Evolutionary conservation across 164 flowering plant species (phyloP).

Genomic region (Houttuynia cordata): DNA sequence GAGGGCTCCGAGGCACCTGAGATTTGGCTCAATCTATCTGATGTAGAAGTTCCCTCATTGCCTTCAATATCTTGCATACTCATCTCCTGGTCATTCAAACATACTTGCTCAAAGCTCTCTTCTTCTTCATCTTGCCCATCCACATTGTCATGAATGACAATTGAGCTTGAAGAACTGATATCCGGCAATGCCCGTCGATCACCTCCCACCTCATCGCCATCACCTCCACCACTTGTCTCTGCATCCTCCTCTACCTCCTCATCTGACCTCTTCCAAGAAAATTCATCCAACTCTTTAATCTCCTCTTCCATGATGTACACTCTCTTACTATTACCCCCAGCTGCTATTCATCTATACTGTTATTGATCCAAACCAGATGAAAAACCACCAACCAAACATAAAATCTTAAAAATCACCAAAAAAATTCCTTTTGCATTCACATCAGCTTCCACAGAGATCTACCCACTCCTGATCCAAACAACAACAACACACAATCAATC

Average conservation of each 20-base stretch:
- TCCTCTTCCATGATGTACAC: conserved; percentile 10
- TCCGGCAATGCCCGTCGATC: conserved; percentile 10
- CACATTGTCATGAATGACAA: conserved; percentile 11
- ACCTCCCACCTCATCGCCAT: conserved; percentile 14
- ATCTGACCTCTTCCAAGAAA: conserved; percentile 16
- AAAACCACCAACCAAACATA: not conserved
- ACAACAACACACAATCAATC: too few species aligned
- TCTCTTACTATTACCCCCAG: not conserved
- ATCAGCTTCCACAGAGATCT: too few species aligned
- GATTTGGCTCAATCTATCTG: conserved; percentile 26
- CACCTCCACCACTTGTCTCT: not conserved
- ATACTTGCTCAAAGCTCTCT: conserved; percentile 72
- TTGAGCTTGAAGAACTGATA: conserved; percentile 14
- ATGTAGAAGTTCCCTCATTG: conserved; percentile 19
- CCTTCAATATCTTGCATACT: conserved; percentile 15
- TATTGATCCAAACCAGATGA: too few species aligned
- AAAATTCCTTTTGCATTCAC: not conserved
- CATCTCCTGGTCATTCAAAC: conserved; percentile 57
- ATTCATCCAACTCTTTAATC: conserved; percentile 20
- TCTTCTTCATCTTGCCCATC: conserved; percentile 17
- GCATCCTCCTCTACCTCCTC: conserved; percentile 6
- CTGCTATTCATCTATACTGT: not conserved
- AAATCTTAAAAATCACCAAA: too few species aligned
- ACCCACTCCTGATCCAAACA: too few species aligned
- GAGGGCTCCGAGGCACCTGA: conserved; percentile 26